phyloP scores from a whole-genome alignment of 306 rosid species.

The Elaeagnus macrophylla region DNA sequence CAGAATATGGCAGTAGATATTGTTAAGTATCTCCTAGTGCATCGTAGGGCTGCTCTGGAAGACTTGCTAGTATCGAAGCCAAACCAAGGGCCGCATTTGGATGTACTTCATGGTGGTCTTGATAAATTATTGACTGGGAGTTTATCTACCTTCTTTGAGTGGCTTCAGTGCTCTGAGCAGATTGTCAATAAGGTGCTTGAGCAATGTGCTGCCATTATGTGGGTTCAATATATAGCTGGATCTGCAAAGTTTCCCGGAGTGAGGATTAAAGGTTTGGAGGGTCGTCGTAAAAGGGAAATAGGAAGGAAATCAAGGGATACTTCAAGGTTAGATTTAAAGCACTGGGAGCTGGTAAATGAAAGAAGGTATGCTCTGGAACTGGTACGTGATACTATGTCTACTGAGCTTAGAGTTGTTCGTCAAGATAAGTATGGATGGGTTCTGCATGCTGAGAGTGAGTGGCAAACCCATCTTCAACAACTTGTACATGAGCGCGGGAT shows the following conservation, averaged over 20 bases:
- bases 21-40: constrained; percentile 86
- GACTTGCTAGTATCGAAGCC: constrained; percentile 84
- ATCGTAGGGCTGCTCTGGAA: constrained; percentile 80
- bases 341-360: constrained; percentile 96
- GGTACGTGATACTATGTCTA: constrained; percentile 91
- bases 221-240: constrained; percentile 93
- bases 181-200: constrained; percentile 72
- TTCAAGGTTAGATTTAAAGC: constrained; percentile 69
- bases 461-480: constrained; percentile 93
- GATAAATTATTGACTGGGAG: constrained; percentile 77
- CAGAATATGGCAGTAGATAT: constrained; percentile 79
- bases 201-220: constrained; percentile 88
- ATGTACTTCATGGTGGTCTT: constrained; percentile 89
- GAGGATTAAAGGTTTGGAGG: constrained; percentile 90
- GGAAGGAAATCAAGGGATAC: constrained; percentile 78
- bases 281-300: constrained; percentile 90
- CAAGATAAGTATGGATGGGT: constrained; percentile 99
- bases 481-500: constrained; percentile 97
- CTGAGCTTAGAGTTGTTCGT: constrained; percentile 95
- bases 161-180: constrained; percentile 70
- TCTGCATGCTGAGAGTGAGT: constrained; percentile 99
- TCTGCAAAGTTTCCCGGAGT: constrained; percentile 93
- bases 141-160: constrained; percentile 66
- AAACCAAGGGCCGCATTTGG: constrained; percentile 77
- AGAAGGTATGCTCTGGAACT: constrained; percentile 86